A percentile compares a stretch with the other conserved stretches of the same genome.
These are phyloP conservation scores for Sclerotinia glacialis DNA, from an alignment of 2,329 filamentous ascomycete genomes.

Conservation along the genomic window DNA sequence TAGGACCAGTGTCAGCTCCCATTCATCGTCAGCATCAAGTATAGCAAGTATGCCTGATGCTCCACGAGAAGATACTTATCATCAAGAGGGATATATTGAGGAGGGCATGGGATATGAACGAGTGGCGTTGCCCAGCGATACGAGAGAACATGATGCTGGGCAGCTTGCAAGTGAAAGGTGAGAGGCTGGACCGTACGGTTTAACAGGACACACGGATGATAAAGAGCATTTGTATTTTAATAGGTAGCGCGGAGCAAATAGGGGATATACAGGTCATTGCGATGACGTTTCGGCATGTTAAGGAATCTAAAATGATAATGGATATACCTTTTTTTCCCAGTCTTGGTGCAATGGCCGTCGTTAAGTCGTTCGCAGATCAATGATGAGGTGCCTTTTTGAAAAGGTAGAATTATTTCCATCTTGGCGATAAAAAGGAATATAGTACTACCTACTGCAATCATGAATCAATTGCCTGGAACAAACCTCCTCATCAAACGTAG, in stretches of 20 bases:
- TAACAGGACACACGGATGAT: too few relatives aligned
- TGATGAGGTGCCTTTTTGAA: too few relatives aligned
- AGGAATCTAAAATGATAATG: neutral
- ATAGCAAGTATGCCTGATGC: constrained; percentile 44
- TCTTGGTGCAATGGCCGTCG: neutral
- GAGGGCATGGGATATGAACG: constrained; percentile 17
- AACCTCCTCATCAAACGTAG: too few relatives aligned
- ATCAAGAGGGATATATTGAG: constrained; percentile 18
- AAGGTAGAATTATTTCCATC: too few relatives aligned
- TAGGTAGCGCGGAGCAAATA: neutral
- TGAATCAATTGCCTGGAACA: too few relatives aligned
- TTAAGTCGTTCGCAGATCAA: neutral
- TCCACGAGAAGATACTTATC: constrained; percentile 19
- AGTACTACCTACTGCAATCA: too few relatives aligned
- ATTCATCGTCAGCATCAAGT: constrained; percentile 43
- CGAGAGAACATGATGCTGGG: constrained; percentile 14
- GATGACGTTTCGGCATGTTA: neutral
- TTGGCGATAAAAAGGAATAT: too few relatives aligned
- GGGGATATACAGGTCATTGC: neutral
- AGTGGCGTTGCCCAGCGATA: constrained; percentile 5
- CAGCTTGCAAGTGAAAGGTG: constrained; percentile 14
- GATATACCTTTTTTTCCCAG: neutral
- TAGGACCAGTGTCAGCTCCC: neutral
- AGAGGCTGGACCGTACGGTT: neutral
- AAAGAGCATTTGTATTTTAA: neutral